These are phyloP conservation scores for Fragilaria crotonensis DNA, from an alignment of 108 stramenopile genomes.

Conservation along the genomic window DNA sequence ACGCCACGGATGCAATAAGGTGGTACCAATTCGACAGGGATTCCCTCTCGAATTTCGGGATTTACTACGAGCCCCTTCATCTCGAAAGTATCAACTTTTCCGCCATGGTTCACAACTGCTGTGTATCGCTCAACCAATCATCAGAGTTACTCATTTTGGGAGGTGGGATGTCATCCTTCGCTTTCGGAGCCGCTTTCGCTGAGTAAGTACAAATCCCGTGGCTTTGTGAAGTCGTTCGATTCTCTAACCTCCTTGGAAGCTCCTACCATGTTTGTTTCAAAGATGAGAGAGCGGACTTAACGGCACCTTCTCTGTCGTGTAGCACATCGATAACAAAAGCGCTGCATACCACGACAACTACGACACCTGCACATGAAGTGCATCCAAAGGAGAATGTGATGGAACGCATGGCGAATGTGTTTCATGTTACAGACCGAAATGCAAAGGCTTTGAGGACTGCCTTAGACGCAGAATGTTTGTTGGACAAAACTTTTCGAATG, in stretches of 20 bases:
- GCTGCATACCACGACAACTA: neutral
- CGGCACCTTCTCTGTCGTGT: too few relatives aligned
- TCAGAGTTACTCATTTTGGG: slow-evolving; percentile 33
- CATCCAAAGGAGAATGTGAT: neutral
- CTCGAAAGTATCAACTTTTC: slow-evolving; percentile 4
- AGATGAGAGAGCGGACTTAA: neutral
- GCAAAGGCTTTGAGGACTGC: slow-evolving; percentile 52
- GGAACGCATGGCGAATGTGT: slow-evolving; percentile 27
- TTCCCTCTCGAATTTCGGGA: neutral
- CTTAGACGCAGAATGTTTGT: slow-evolving; percentile 33
- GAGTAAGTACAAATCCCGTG: slow-evolving; percentile 21
- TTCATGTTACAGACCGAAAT: slow-evolving; percentile 42
- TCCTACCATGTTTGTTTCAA: neutral
- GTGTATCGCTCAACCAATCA: slow-evolving; percentile 21
- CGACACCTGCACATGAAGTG: neutral
- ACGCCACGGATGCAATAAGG: neutral
- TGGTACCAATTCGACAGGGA: neutral
- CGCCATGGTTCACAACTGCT: slow-evolving; percentile 45
- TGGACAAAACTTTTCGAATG: slow-evolving; percentile 71
- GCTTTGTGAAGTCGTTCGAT: neutral
- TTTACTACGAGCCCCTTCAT: neutral
- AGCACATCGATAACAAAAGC: neutral
- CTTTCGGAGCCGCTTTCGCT: slow-evolving; percentile 67
- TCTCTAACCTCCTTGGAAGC: neutral
- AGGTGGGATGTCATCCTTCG: slow-evolving; percentile 73